These are phyloP conservation scores for Penicillium sp. DNA, from an alignment of 2,329 filamentous ascomycete species.

Conservation along the genomic window DNA sequence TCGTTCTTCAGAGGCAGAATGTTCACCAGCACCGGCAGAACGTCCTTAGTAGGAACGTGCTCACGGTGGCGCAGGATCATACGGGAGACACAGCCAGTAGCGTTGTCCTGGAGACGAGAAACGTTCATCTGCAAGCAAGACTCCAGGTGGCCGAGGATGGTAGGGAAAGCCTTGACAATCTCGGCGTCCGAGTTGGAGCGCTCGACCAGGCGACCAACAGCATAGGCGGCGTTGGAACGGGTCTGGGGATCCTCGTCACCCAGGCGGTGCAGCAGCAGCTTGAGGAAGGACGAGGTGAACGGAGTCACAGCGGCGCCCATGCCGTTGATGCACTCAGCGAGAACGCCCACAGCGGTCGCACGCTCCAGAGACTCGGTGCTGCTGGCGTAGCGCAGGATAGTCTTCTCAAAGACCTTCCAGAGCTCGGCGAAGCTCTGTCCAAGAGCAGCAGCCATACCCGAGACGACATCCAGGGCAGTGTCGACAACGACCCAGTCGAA, in stretches of 20 bases:
- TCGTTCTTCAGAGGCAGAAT: constrained; percentile 88
- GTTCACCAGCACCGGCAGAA: constrained; percentile 76
- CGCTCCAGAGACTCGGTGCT: constrained; percentile 86
- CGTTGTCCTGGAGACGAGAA: constrained; percentile 86
- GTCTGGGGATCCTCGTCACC: constrained; percentile 87
- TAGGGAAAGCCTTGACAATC: constrained; percentile 72
- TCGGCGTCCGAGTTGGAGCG: constrained; percentile 74
- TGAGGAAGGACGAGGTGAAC: constrained; percentile 74
- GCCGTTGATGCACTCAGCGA: constrained; percentile 85
- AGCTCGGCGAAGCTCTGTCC: constrained; percentile 80
- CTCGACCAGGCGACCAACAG: constrained; percentile 79
- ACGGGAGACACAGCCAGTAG: constrained; percentile 83
- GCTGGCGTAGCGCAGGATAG: constrained; percentile 81
- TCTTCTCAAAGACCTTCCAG: constrained; percentile 96
- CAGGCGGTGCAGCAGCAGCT: constrained; percentile 80
- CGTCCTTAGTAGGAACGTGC: constrained; percentile 74
- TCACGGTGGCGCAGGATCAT: constrained; percentile 92
- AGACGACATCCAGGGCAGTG: constrained; percentile 87
- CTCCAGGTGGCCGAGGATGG: constrained; percentile 83
- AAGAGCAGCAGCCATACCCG: constrained; percentile 78
- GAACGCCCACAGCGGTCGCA: constrained; percentile 84
- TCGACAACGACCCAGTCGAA: constrained; percentile 98
- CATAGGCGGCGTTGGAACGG: constrained; percentile 94
- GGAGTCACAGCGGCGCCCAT: constrained; percentile 81
- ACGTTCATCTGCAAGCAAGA: constrained; percentile 75